Conservation (phyloP, 2,329 filamentous ascomycete species). For the Aspergillus fumigatiaffinis region DNA sequence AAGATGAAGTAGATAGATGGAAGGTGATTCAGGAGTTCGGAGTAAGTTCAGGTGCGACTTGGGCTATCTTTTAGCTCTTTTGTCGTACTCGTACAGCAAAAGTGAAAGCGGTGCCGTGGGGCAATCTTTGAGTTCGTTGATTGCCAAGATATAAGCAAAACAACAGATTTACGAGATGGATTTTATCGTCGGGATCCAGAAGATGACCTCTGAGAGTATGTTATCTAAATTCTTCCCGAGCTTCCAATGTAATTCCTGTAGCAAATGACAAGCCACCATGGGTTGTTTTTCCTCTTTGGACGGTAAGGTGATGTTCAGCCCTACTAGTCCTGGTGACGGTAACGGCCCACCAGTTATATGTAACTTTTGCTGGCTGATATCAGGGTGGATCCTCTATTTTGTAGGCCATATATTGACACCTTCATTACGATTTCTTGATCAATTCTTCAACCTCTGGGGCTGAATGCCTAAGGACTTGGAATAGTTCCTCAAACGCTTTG, state of each 20-base stretch:
- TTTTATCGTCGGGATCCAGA: not conserved
- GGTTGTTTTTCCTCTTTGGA: not conserved
- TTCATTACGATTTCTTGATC: conserved; percentile 3
- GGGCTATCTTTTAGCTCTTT: conserved; percentile 4
- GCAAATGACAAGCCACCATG: not conserved
- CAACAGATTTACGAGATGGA: not conserved
- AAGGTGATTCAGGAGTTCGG: not conserved
- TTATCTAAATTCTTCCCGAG: not conserved
- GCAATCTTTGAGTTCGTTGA: conserved; percentile 10
- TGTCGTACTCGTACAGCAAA: not conserved
- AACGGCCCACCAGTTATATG: not conserved
- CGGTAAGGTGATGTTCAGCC: conserved; percentile 2
- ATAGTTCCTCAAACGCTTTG: conserved; percentile 41
- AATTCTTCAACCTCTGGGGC: conserved; percentile 17
- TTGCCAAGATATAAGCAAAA: conserved; percentile 12
- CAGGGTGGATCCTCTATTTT: not conserved
- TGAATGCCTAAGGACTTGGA: conserved; percentile 27
- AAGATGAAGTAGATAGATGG: not conserved
- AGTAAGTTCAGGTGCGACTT: not conserved
- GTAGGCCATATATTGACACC: not conserved
- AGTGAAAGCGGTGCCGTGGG: conserved; percentile 23
- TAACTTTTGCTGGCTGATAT: not conserved
- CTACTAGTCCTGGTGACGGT: not conserved
- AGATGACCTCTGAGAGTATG: not conserved
- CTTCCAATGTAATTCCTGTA: not conserved